Evolutionary conservation across 768 basidiomycete genomes (phyloP).

Genomic region (Lentinula detonsa): DNA sequence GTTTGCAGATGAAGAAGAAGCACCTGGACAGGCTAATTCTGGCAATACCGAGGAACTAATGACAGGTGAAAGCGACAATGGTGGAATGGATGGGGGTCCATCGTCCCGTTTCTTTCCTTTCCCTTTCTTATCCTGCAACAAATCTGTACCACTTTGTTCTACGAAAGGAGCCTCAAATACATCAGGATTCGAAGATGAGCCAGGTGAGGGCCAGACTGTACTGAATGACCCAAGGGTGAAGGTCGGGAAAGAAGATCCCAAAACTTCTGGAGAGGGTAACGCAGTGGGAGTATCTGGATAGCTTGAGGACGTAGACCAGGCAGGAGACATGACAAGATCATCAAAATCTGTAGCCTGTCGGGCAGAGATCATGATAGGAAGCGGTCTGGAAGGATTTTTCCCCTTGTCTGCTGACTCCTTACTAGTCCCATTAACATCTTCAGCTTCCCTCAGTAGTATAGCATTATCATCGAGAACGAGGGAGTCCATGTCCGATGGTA

Average conservation of each 20-base stretch:
- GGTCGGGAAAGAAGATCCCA: conserved; percentile 14
- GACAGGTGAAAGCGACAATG: conserved; percentile 54
- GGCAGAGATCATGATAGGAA: conserved; percentile 36
- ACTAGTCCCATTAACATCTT: neutral
- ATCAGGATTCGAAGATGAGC: conserved; percentile 4
- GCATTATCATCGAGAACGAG: neutral
- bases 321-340: conserved; percentile 24
- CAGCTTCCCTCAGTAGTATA: neutral
- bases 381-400: conserved; percentile 47
- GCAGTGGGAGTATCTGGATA: conserved; percentile 19
- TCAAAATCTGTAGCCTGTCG: conserved; percentile 21
- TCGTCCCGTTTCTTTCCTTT: conserved; percentile 53
- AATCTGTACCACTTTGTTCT: neutral
- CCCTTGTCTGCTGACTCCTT: conserved; percentile 36
- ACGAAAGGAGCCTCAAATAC: neutral
- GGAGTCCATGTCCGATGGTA: conserved; percentile 10
- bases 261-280: conserved; percentile 21
- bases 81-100: conserved; percentile 55
- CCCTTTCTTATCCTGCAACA: conserved; percentile 26
- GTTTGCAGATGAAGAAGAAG: neutral
- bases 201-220: conserved; percentile 11
- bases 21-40: neutral
- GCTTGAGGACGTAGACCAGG: conserved; percentile 11
- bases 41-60: neutral
- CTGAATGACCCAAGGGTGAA: conserved; percentile 10